phyloP scores from a whole-genome alignment of 495 filamentous ascomycete species.

The Trichoderma asperelloides region DNA sequence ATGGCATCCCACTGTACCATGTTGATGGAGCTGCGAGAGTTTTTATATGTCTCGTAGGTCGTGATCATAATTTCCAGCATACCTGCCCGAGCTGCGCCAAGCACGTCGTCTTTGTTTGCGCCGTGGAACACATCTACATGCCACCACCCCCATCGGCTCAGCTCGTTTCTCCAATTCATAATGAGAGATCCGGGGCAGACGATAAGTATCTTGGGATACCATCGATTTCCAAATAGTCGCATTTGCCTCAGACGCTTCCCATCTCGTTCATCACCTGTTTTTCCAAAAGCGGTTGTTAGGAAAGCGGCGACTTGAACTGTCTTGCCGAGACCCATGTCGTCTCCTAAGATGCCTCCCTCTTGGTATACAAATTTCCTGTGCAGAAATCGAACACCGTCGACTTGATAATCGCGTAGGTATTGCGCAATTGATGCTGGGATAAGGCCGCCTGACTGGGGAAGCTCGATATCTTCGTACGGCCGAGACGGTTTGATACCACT shows the following conservation, averaged over 20 bases:
- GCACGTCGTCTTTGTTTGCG: slow-evolving; percentile 56
- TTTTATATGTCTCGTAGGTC: slow-evolving; percentile 81
- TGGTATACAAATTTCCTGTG: slow-evolving; percentile 90
- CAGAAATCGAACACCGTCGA: slow-evolving; percentile 76
- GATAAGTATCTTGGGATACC: slow-evolving; percentile 85
- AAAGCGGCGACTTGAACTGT: slow-evolving; percentile 96
- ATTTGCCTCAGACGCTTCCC: slow-evolving; percentile 88
- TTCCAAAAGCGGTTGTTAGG: slow-evolving; percentile 85
- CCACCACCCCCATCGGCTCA: slow-evolving; percentile 94
- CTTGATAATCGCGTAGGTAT: slow-evolving; percentile 86
- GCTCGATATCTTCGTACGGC: slow-evolving; percentile 63
- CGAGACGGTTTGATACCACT: slow-evolving; percentile 49
- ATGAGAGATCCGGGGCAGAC: slow-evolving; percentile 85
- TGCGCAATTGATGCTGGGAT: slow-evolving; percentile 89
- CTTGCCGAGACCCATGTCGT: slow-evolving; percentile 97
- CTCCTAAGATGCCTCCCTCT: slow-evolving; percentile 79
- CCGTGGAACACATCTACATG: slow-evolving; percentile 78
- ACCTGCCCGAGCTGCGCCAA: slow-evolving; percentile 66
- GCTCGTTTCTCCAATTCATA: slow-evolving; percentile 80
- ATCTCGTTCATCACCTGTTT: slow-evolving; percentile 86
- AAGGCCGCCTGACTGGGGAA: slow-evolving; percentile 68
- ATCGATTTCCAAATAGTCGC: slow-evolving; percentile 44
- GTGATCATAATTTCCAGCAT: slow-evolving; percentile 84
- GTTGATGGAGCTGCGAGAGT: slow-evolving; percentile 67
- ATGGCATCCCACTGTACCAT: slow-evolving; percentile 89